Evolutionary conservation across 2,329 filamentous ascomycete genomes (phyloP), one percentile per base, ranked within the genome.

Genomic region (Cyanodermella asteris): DNA sequence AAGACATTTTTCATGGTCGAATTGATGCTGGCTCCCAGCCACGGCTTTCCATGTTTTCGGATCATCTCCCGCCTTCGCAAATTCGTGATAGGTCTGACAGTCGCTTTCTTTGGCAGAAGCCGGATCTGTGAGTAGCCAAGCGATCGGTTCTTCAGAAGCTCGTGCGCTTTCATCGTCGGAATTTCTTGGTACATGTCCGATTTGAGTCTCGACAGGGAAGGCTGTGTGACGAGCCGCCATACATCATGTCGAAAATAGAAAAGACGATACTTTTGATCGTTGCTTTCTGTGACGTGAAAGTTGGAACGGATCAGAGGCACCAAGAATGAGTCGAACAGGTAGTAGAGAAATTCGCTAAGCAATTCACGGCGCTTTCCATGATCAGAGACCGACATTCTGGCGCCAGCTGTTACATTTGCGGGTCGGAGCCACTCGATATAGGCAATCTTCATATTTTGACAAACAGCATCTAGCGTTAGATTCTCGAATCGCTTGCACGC

Each of bases 241-340:
- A 87, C 59, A 45, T 97, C 87, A 35, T 97, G 87, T 4, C 84
- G 74, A 43, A 93, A 94, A 49, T 80, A 97, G 46, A 91, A 91
- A 1, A 94, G 51, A 15, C 69, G 67, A 38, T 87, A 80, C 10
- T 73, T 70, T 41, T 91, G 68, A 2, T 59, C 56, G 33, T 68
- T 81, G 0, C 81, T 87, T 45, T 97, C 87, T 0, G 87, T 97
- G 18, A 93, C 76, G 41, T 94, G 84, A 40, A 97, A 97, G 39
- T 87, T 82, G 33, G 66, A 70, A 17, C 77, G 68, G 23, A 94
- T 63, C 6, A 97, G 58, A 7, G 87, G 84, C 37, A 94, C 75
- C 28, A 97, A 43, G 13, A 93, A 58, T 0, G 82, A 93, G 46
- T 97, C 87, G 39, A 97, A 87, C 4, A 91, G 36, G 43, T 82